A percentile compares a stretch with the other conserved stretches of the same genome.
These are phyloP conservation scores for Kodamaea alishanica DNA, from an alignment of 1,139 yeast genomes.

Conservation along the genomic window DNA sequence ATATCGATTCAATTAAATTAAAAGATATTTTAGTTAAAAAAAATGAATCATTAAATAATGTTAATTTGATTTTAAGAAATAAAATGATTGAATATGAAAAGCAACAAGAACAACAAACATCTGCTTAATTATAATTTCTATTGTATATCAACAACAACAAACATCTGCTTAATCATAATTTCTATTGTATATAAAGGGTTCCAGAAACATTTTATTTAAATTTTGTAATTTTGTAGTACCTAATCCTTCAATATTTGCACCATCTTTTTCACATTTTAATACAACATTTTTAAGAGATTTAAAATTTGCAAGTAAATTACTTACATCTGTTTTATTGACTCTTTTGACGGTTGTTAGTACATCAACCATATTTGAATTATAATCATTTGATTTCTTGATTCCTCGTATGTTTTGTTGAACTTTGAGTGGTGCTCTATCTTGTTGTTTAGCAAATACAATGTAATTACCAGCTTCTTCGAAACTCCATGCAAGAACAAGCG, in stretches of 20 bases:
- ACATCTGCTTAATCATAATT: slow-evolving; percentile 14
- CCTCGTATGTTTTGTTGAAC: slow-evolving; percentile 14
- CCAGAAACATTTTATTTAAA: slow-evolving; percentile 43
- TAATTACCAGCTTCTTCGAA: slow-evolving; percentile 86
- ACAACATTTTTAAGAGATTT: slow-evolving; percentile 52
- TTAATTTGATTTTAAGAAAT: slow-evolving; percentile 49
- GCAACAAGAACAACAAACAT: slow-evolving; percentile 18
- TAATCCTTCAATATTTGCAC: slow-evolving; percentile 46
- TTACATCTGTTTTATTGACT: slow-evolving; percentile 59
- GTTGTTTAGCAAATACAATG: slow-evolving; percentile 49
- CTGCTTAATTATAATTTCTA: background rate
- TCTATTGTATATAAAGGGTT: slow-evolving; percentile 51
- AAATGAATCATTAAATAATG: slow-evolving; percentile 47
- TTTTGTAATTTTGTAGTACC: slow-evolving; percentile 51
- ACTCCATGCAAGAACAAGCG: slow-evolving; percentile 75
- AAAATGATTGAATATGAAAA: slow-evolving; percentile 44
- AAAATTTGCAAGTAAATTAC: slow-evolving; percentile 50
- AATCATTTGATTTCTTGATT: slow-evolving; percentile 25
- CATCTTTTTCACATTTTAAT: slow-evolving; percentile 23
- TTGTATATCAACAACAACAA: background rate
- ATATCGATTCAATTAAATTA: slow-evolving; percentile 69
- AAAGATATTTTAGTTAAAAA: slow-evolving; percentile 71
- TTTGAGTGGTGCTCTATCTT: slow-evolving; percentile 27
- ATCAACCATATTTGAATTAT: slow-evolving; percentile 48
- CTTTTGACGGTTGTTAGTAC: slow-evolving; percentile 51